Conservation (phyloP, 2,329 filamentous ascomycete species). For the Trichoderma asperellum region DNA sequence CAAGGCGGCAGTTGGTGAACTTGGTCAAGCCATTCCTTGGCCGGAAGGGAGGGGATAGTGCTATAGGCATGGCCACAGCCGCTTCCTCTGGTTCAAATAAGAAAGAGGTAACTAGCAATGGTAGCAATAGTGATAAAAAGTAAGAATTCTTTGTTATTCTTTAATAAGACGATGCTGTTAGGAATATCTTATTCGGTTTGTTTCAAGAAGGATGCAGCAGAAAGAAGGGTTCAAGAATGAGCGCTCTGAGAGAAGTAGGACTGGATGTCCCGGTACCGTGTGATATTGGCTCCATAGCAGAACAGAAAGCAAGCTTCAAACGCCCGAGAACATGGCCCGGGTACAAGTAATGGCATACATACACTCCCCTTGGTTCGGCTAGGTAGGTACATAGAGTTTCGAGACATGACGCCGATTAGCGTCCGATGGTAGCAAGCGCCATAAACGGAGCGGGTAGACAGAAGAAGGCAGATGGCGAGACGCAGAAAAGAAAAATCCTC, state of each 20-base stretch:
- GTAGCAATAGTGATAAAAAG: neutral
- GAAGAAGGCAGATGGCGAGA: neutral
- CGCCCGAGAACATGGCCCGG: constrained; percentile 17
- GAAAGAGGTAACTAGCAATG: neutral
- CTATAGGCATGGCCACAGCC: constrained; percentile 51
- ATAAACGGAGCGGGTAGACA: constrained; percentile 5
- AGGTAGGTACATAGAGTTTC: constrained; percentile 13
- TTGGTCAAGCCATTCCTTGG: constrained; percentile 70
- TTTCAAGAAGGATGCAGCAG: constrained; percentile 23
- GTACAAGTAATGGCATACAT: constrained; percentile 25
- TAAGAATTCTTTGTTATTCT: neutral
- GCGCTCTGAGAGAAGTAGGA: constrained; percentile 21
- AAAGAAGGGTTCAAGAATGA: constrained; percentile 5
- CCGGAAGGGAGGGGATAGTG: constrained; percentile 43
- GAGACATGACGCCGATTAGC: constrained; percentile 27
- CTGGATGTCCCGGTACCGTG: constrained; percentile 12
- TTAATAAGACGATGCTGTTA: neutral
- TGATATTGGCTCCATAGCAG: constrained; percentile 27
- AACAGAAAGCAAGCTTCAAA: constrained; percentile 22
- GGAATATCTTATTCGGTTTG: neutral
- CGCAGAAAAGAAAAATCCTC: constrained; percentile 8
- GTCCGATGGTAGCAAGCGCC: constrained; percentile 29
- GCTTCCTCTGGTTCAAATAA: neutral
- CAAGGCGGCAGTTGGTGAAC: constrained; percentile 83
- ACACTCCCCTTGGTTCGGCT: constrained; percentile 18